These are phyloP conservation scores for Debaryomycetaceae sp. DNA, from an alignment of 1,139 yeast species.

Conservation along the genomic window DNA sequence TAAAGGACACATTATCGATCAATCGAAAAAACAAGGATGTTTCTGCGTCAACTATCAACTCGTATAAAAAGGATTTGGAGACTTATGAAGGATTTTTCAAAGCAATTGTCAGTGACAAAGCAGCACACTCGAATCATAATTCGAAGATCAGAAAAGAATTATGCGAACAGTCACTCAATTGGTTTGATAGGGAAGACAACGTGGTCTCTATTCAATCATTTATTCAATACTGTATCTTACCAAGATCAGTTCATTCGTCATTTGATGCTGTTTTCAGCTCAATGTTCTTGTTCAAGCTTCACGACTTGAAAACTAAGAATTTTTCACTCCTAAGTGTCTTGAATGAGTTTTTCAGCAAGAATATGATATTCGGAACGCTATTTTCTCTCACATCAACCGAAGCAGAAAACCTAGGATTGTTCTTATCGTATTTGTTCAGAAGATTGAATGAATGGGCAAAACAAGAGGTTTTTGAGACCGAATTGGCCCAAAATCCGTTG, in stretches of 20 bases:
- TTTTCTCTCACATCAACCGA: conserved; percentile 73
- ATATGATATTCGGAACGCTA: conserved; percentile 55
- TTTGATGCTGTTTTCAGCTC: conserved; percentile 78
- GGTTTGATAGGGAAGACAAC: conserved; percentile 22
- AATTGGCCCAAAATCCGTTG: conserved; percentile 5
- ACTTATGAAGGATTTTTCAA: conserved; percentile 22
- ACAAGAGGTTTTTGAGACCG: conserved; percentile 14
- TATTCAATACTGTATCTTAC: conserved; percentile 66
- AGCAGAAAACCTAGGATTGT: conserved; percentile 80
- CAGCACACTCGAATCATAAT: conserved; percentile 29
- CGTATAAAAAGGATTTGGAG: conserved; percentile 25
- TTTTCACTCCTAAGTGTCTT: conserved; percentile 45
- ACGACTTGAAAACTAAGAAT: conserved; percentile 38
- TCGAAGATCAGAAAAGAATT: conserved; percentile 12
- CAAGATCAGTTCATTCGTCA: conserved; percentile 76
- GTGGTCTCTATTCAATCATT: conserved; percentile 33
- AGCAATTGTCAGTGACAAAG: conserved; percentile 23
- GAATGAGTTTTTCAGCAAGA: conserved; percentile 47
- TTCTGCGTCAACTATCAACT: conserved; percentile 21
- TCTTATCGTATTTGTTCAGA: conserved; percentile 55
- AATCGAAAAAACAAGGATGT: conserved; percentile 28
- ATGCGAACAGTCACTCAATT: conserved; percentile 12
- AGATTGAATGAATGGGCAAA: conserved; percentile 44
- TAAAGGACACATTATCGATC: conserved; percentile 28
- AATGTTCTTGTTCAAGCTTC: conserved; percentile 53